Evolutionary conservation across 768 basidiomycete genomes (phyloP).

Genomic region (Imleria badia): DNA sequence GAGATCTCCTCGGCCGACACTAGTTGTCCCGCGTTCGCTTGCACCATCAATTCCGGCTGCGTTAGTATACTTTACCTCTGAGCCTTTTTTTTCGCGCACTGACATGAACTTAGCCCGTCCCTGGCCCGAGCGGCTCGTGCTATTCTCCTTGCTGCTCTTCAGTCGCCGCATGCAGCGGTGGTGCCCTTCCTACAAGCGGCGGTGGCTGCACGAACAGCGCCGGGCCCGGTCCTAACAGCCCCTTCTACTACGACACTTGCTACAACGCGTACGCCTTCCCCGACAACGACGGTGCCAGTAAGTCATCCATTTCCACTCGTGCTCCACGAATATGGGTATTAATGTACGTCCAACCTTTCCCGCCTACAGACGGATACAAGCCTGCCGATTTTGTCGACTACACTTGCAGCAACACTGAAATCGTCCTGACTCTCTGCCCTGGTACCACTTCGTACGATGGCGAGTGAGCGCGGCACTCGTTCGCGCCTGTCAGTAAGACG

Average conservation of each 20-base stretch:
- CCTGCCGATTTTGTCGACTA: slow-evolving; percentile 32
- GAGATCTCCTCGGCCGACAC: slow-evolving; percentile 30
- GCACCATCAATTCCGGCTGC: slow-evolving; percentile 31
- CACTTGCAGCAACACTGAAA: slow-evolving; percentile 27
- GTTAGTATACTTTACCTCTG: slow-evolving; percentile 14
- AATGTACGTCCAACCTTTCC: neutral
- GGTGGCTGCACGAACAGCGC: slow-evolving; percentile 30
- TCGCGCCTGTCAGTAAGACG: neutral
- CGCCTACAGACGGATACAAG: slow-evolving; percentile 18
- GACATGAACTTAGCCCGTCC: slow-evolving; percentile 25
- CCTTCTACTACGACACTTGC: slow-evolving; percentile 29
- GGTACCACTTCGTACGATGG: slow-evolving; percentile 19
- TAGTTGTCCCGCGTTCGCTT: slow-evolving; percentile 30
- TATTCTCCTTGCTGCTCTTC: slow-evolving; percentile 34
- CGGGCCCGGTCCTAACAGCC: slow-evolving; percentile 31
- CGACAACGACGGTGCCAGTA: slow-evolving; percentile 34
- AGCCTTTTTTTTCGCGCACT: neutral
- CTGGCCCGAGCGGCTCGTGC: slow-evolving; percentile 26
- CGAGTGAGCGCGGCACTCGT: neutral
- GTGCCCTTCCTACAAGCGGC: slow-evolving; percentile 26
- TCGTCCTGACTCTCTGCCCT: slow-evolving; percentile 33
- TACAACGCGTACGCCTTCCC: slow-evolving; percentile 34
- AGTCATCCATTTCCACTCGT: neutral
- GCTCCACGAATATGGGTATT: neutral
- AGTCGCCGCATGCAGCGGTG: slow-evolving; percentile 22